phyloP scores from a whole-genome alignment of 1,284 basidiomycete genomes.

The Irpex sp. region DNA sequence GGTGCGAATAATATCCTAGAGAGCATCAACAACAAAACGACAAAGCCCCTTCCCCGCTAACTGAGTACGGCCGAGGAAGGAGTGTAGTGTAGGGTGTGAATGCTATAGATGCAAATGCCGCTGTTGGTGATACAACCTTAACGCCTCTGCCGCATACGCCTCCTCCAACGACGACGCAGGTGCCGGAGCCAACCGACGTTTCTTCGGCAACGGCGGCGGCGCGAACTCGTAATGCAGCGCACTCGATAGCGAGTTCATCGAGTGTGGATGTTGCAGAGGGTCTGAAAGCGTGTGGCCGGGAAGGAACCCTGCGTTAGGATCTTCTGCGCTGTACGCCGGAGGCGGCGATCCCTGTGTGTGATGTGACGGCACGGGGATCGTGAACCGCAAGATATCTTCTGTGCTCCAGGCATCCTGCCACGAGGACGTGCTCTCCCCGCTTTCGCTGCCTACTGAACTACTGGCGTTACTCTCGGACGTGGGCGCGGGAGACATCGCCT shows the following conservation, averaged over 20 bases:
- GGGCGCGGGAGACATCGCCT: slow-evolving; percentile 10
- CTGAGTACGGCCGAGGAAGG: too few relatives aligned
- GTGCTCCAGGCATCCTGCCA: neutral
- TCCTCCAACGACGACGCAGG: neutral
- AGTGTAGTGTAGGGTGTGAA: neutral
- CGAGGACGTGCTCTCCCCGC: neutral
- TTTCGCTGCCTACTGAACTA: slow-evolving; percentile 3
- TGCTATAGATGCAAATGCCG: neutral
- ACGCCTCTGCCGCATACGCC: neutral
- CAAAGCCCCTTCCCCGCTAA: too few relatives aligned
- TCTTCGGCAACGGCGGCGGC: slow-evolving; percentile 2
- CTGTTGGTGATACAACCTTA: neutral
- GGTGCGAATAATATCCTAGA: neutral
- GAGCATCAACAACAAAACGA: neutral
- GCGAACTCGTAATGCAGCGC: neutral
- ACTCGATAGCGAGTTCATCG: neutral
- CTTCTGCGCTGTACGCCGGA: neutral
- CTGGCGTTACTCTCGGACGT: slow-evolving; percentile 12
- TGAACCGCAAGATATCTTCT: neutral
- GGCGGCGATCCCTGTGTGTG: neutral
- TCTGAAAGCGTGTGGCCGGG: neutral
- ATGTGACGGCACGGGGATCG: neutral
- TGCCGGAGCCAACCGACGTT: slow-evolving; percentile 6
- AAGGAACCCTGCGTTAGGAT: slow-evolving; percentile 2
- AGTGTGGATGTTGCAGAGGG: neutral